Percentiles rank a stretch among this genome's conserved stretches.
These are phyloP conservation scores for Boletus tomentosulus DNA, from an alignment of 768 basidiomycete genomes.

Conservation along the genomic window DNA sequence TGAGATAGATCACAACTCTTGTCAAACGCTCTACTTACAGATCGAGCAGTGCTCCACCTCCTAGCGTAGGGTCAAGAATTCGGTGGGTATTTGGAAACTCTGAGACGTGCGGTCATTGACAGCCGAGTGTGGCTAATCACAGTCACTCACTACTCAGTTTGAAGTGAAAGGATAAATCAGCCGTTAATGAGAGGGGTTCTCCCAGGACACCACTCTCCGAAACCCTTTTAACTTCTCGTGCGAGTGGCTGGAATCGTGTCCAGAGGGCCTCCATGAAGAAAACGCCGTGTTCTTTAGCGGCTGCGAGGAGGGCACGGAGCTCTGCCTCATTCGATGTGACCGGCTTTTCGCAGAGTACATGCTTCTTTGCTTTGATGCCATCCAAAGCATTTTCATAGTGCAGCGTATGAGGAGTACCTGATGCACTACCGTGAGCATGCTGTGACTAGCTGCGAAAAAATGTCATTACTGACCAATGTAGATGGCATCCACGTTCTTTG, in stretches of 20 bases:
- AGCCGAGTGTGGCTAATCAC: not conserved
- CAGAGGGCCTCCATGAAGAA: constrained; percentile 94
- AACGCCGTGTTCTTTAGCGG: constrained; percentile 73
- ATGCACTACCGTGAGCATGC: constrained; percentile 2
- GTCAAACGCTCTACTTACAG: constrained; percentile 47
- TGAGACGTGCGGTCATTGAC: constrained; percentile 21
- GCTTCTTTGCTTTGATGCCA: constrained; percentile 75
- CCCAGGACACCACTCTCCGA: constrained; percentile 63
- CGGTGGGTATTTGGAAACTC: constrained; percentile 67
- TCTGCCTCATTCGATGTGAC: constrained; percentile 77
- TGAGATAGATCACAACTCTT: not conserved
- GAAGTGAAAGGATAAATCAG: constrained; percentile 74
- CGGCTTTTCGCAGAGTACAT: constrained; percentile 88
- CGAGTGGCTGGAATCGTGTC: constrained; percentile 78
- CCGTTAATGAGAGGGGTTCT: constrained; percentile 60
- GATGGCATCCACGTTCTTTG: constrained; percentile 66
- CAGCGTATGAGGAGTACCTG: constrained; percentile 80
- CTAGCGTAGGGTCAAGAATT: constrained; percentile 74
- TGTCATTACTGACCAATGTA: constrained; percentile 55
- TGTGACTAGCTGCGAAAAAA: not conserved
- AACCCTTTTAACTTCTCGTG: constrained; percentile 58
- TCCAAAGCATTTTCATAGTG: constrained; percentile 77
- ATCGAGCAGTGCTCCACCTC: constrained; percentile 81
- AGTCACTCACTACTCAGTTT: constrained; percentile 50
- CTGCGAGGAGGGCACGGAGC: constrained; percentile 62